Evolutionary conservation across 768 basidiomycete genomes (phyloP).

Genomic region (Lepiota brunneoincarnata): DNA sequence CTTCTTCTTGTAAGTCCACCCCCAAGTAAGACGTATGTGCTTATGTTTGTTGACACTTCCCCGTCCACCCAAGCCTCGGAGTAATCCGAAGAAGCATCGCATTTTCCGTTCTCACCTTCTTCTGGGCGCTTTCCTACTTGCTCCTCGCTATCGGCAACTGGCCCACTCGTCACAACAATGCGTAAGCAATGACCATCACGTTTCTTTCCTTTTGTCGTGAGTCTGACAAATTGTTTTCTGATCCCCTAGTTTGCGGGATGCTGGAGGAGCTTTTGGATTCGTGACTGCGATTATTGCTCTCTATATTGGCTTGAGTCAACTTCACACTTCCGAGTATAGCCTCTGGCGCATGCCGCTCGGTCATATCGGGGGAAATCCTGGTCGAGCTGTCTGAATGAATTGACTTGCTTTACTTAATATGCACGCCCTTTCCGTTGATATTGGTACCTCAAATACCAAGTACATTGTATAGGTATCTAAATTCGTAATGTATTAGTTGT

Average conservation of each 20-base stretch:
- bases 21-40: background rate
- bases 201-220: no score
- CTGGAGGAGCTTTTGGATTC: constrained; percentile 12
- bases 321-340: constrained; percentile 2
- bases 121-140: constrained; percentile 52
- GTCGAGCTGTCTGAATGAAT: background rate
- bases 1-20: constrained; percentile 42
- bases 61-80: constrained; percentile 35
- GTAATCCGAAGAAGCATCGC: constrained; percentile 48
- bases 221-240: background rate
- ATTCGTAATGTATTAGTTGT: no score
- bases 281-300: constrained; percentile 12
- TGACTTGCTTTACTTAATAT: background rate
- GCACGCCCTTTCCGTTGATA: background rate
- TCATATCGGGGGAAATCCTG: background rate
- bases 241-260: constrained; percentile 3
- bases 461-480: no score
- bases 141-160: constrained; percentile 41
- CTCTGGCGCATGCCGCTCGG: constrained; percentile 14
- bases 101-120: constrained; percentile 48
- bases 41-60: background rate
- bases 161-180: constrained; percentile 8
- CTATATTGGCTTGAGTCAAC: constrained; percentile 13
- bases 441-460: background rate
- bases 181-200: background rate